phyloP scores from a whole-genome alignment of 192 early-diverging fungal species.

The Allomyces macrogynus region DNA sequence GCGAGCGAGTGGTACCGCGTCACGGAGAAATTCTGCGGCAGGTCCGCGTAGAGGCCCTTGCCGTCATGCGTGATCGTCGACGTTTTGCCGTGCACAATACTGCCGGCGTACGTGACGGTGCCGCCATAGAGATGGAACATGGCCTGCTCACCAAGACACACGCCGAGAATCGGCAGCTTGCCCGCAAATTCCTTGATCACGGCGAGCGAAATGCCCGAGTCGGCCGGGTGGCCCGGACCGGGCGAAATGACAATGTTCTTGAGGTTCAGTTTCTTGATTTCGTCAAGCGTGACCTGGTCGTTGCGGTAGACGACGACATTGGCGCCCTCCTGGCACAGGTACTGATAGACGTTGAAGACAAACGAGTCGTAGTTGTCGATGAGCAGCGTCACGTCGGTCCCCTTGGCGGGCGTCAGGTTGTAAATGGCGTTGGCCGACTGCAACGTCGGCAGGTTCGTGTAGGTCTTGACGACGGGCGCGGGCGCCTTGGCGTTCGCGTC shows the following conservation, averaged over 20 bases:
- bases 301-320: slow-evolving; percentile 83
- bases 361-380: slow-evolving; percentile 99
- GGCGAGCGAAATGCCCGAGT: slow-evolving; percentile 76
- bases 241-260: slow-evolving; percentile 91
- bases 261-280: slow-evolving; percentile 62
- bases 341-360: slow-evolving; percentile 98
- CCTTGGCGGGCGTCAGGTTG: neutral
- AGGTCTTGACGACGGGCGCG: neutral
- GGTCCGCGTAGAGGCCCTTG: slow-evolving; percentile 61
- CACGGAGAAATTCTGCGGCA: slow-evolving; percentile 65
- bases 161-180: slow-evolving; percentile 86
- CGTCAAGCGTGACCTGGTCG: slow-evolving; percentile 74
- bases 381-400: slow-evolving; percentile 32
- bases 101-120: slow-evolving; percentile 75
- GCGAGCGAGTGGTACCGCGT: slow-evolving; percentile 96
- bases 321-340: slow-evolving; percentile 71
- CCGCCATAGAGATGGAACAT: slow-evolving; percentile 95
- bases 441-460: neutral
- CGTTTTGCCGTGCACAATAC: slow-evolving; percentile 95
- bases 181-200: slow-evolving; percentile 75
- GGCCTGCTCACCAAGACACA: slow-evolving; percentile 94
- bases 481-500: neutral
- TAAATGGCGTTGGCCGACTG: neutral
- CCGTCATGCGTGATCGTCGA: slow-evolving; percentile 73
- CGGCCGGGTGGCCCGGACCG: slow-evolving; percentile 83